Evolutionary conservation across 2,329 filamentous ascomycete species (phyloP), one percentile per base, ranked within the genome.

Genomic region (Huntiella abstrusa): DNA sequence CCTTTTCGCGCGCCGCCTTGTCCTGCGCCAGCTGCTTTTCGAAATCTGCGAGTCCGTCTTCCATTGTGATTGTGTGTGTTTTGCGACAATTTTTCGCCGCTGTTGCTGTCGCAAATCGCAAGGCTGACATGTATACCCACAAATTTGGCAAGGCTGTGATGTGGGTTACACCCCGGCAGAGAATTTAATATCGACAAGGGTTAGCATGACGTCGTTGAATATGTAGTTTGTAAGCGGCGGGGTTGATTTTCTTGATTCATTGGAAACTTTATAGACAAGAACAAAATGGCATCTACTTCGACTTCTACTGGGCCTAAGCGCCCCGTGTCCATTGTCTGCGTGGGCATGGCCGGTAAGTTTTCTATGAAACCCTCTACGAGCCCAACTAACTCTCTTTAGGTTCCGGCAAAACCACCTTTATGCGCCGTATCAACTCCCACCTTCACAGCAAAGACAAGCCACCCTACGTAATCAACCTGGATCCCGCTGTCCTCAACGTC

Each of bases 341-440:
- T 98, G 42, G 91, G 91, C 68, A 96, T 96, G 88, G 91, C 91
- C 56, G 88, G 79, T 80, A 64, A 57, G 66, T 54, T 15, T 15
- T 4, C 12, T 38, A 10, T n/a, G 10, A 19, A 37, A 6, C 19
- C 49, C 37, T 38, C 22, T 42, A 38, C 40, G 40, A 11, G 1
- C 17, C 38, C 22, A 39, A 40, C 49, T 41, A 22, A 51, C 41
- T 16, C 48, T 34, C 43, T 15, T 15, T 43, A 83, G 80, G 91
- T 55, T 93, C 86, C 12, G 91, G 91, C 57, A 98, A 98, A 69
- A 98, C 91, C n/a, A 98, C 92, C 0, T 98, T 98, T 59, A 96
- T 98, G 88, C 88, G 96, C 60, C 78, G 91, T 57, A 91, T 98
- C 57, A 95, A 95, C 61, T 81, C 88, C 1, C 74, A 98, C 59